A percentile compares a stretch with the other conserved stretches of the same genome.
phyloP scores from a whole-genome alignment of 805 yeast genomes.

The Candida tallmaniae region DNA sequence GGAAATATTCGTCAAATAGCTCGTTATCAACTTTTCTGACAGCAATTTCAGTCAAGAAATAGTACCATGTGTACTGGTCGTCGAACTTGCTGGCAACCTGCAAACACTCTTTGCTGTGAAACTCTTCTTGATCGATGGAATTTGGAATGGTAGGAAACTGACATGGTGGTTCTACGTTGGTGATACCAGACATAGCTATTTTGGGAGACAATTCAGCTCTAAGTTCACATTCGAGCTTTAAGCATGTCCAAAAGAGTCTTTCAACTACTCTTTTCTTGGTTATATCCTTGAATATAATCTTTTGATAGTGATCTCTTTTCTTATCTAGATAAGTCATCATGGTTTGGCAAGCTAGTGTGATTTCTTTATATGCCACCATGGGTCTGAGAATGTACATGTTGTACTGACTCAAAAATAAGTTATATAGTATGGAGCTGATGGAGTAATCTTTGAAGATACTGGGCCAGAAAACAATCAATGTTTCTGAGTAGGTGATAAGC shows the following conservation, averaged over 20 bases:
- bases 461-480: conserved; percentile 21
- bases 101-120: conserved; percentile 20
- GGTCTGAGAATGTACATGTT: conserved; percentile 23
- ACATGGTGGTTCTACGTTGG: conserved; percentile 25
- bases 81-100: conserved; percentile 21
- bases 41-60: conserved; percentile 35
- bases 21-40: conserved; percentile 35
- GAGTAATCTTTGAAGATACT: conserved; percentile 6
- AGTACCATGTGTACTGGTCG: conserved; percentile 33
- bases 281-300: conserved; percentile 3
- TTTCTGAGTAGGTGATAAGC: conserved; percentile 19
- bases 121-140: conserved; percentile 13
- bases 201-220: conserved; percentile 30
- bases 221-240: conserved; percentile 35
- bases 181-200: conserved; percentile 29
- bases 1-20: conserved; percentile 29
- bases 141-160: conserved; percentile 29
- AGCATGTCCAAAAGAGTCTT: conserved; percentile 32
- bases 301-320: conserved; percentile 7
- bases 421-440: conserved; percentile 3
- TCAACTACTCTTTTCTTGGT: conserved; percentile 18
- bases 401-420: conserved; percentile 21
- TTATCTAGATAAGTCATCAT: conserved; percentile 27
- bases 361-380: conserved; percentile 20
- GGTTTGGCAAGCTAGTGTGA: conserved; percentile 22